These are phyloP conservation scores for Fusarium pseudocircinatum DNA, from an alignment of 2,329 filamentous ascomycete species.

Conservation along the genomic window DNA sequence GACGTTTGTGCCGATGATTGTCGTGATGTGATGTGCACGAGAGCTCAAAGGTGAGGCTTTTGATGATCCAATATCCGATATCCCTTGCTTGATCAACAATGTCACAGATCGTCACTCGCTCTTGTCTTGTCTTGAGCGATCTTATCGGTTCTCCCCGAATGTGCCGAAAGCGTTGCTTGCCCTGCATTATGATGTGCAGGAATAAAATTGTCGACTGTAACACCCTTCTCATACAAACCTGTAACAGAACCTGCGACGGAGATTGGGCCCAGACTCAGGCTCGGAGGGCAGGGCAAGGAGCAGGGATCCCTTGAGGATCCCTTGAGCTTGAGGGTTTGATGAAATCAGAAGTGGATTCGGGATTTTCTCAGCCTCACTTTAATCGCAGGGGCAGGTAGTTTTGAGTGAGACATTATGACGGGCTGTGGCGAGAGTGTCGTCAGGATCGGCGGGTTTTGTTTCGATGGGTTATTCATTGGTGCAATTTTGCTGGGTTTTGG, in stretches of 20 bases:
- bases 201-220: background rate
- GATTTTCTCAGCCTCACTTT: slow-evolving; percentile 30
- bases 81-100: background rate
- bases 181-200: slow-evolving; percentile 22
- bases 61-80: slow-evolving; percentile 14
- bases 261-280: slow-evolving; percentile 20
- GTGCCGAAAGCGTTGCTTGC: background rate
- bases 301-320: slow-evolving; percentile 1
- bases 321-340: background rate
- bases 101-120: background rate
- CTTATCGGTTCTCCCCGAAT: slow-evolving; percentile 3
- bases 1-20: slow-evolving; percentile 5
- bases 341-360: slow-evolving; percentile 14
- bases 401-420: slow-evolving; percentile 12
- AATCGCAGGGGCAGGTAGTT: slow-evolving; percentile 14
- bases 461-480: slow-evolving; percentile 8
- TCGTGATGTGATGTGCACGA: slow-evolving; percentile 12
- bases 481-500: slow-evolving; percentile 14
- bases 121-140: background rate
- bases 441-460: slow-evolving; percentile 19
- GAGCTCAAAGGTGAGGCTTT: slow-evolving; percentile 16
- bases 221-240: slow-evolving; percentile 32
- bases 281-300: background rate
- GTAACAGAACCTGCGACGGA: slow-evolving; percentile 40
- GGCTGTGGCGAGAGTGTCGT: slow-evolving; percentile 26